Base-by-base conservation (phyloP, 805 yeast genomes). In the Metschnikowia corniflorae region DNA sequence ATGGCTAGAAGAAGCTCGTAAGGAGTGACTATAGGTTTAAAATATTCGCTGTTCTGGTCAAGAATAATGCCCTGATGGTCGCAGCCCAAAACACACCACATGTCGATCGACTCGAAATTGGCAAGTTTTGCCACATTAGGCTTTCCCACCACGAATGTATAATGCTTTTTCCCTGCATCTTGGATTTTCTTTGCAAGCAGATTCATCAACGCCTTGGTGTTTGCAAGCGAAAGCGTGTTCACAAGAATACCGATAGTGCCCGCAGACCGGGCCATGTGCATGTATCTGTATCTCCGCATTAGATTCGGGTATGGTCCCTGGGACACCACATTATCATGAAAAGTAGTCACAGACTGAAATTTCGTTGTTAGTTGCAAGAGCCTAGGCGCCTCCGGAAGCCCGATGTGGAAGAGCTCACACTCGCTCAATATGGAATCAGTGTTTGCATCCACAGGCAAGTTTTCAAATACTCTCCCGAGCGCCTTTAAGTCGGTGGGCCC, bases 91-190 rank as follows among this genome's bases (percentile, higher is more conserved):
- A 93, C 76, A 53, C 95, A 89, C 97, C 98, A 93, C 16, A 86
- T 73, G 49, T 93, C 97, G 10, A 93, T 76, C n/a, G 78, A 80
- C 44, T 91, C 98, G 56, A 93, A 93, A 58, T 93, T 93, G 7
- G 97, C 98, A 34, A 93, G 68, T 54, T 93, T 93, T 17, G 98
- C 96, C 14, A 93, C 97, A 54, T 93, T 93, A 7, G 97, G 97
- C 58, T 93, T 93, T 8, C 98, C 98, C 4, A 93, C 97, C 3
- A 89, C 97, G 64, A 93, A 88, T 55, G 87, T 75, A 55, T 93
- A 93, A 47, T 86, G 91, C 54, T 93, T 93, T 61, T 93, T 93
- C 2, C 86, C 96, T 0, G 91, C 88, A 3, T 66, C 70, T 34
- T 70, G 73, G 40, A 93, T 77, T 60, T 82, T 73, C 17, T 65